phyloP scores from a whole-genome alignment of 202 grass and related monocot species.

The Setaria viridis region DNA sequence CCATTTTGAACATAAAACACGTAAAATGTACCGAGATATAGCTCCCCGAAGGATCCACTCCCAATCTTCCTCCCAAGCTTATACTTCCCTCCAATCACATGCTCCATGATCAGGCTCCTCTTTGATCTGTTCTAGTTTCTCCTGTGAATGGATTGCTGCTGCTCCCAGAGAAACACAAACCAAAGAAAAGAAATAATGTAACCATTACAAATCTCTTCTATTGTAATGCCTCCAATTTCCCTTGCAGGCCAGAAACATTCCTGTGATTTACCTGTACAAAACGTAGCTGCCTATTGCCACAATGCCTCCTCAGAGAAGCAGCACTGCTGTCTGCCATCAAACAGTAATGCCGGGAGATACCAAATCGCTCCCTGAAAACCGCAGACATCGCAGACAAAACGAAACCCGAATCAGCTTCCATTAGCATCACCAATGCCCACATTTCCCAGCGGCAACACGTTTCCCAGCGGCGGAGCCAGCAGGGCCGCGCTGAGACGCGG shows the following conservation, averaged over 20 bases:
- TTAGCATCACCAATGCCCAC: background rate
- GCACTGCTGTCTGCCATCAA: constrained; percentile 30
- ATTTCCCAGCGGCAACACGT: background rate
- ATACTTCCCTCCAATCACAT: constrained; percentile 81
- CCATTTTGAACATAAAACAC: background rate
- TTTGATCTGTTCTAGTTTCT: background rate
- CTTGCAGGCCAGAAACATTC: too few species aligned
- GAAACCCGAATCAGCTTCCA: constrained; percentile 8
- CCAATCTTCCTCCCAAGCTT: constrained; percentile 94
- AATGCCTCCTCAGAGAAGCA: constrained; percentile 24
- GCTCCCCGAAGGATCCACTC: constrained; percentile 88
- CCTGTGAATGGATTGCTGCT: background rate
- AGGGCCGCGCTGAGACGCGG: background rate
- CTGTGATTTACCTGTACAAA: background rate
- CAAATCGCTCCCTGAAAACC: background rate
- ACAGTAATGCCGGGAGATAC: background rate
- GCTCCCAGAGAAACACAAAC: background rate
- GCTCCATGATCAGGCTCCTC: constrained; percentile 61
- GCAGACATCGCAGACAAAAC: background rate
- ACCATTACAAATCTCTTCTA: background rate
- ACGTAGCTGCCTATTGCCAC: background rate
- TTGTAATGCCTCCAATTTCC: background rate
- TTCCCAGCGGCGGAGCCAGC: background rate
- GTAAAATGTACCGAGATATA: constrained; percentile 76
- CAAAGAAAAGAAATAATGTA: constrained; percentile 11